A percentile compares a stretch with the other conserved stretches of the same genome.
Conservation (phyloP, 1,284 basidiomycete species). For the Quambalaria eucalypti region DNA sequence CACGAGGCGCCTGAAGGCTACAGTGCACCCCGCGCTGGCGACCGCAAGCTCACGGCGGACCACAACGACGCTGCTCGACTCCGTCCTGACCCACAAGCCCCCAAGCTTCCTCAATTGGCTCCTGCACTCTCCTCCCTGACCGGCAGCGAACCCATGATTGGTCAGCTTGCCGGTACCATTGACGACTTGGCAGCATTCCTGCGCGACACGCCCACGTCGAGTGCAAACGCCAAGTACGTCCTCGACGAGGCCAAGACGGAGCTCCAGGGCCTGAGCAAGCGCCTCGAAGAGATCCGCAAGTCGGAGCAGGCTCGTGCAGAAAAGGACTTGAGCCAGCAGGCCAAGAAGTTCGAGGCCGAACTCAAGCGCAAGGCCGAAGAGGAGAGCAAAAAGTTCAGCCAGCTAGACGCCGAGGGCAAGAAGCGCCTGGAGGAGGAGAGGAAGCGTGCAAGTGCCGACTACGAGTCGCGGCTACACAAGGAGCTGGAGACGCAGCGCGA, state of each 20-base stretch:
- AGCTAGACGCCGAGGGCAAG: slow-evolving; percentile 77
- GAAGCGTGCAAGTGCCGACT: slow-evolving; percentile 63
- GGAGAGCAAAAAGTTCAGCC: slow-evolving; percentile 70
- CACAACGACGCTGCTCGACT: slow-evolving; percentile 19
- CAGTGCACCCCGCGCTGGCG: slow-evolving; percentile 14
- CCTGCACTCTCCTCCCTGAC: slow-evolving; percentile 68
- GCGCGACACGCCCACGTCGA: slow-evolving; percentile 45
- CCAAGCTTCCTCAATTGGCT: slow-evolving; percentile 61
- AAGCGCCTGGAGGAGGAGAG: slow-evolving; percentile 74
- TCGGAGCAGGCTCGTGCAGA: slow-evolving; percentile 71
- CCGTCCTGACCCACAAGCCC: slow-evolving; percentile 32
- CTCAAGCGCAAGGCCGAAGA: slow-evolving; percentile 74
- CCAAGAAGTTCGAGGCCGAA: slow-evolving; percentile 72
- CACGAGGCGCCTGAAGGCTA: slow-evolving; percentile 34
- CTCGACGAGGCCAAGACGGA: slow-evolving; percentile 59
- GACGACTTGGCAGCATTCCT: slow-evolving; percentile 82
- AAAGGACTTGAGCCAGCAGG: slow-evolving; percentile 54
- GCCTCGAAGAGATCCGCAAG: slow-evolving; percentile 71
- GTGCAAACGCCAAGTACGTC: slow-evolving; percentile 59
- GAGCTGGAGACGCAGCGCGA: slow-evolving; percentile 83
- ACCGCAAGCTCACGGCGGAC: slow-evolving; percentile 35
- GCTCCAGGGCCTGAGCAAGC: slow-evolving; percentile 65
- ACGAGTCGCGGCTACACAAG: slow-evolving; percentile 73
- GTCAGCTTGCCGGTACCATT: slow-evolving; percentile 84
- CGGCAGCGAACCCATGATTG: slow-evolving; percentile 75